Conservation (phyloP, 2,329 filamentous ascomycete genomes). For the Raffaelea deltoideospora region DNA sequence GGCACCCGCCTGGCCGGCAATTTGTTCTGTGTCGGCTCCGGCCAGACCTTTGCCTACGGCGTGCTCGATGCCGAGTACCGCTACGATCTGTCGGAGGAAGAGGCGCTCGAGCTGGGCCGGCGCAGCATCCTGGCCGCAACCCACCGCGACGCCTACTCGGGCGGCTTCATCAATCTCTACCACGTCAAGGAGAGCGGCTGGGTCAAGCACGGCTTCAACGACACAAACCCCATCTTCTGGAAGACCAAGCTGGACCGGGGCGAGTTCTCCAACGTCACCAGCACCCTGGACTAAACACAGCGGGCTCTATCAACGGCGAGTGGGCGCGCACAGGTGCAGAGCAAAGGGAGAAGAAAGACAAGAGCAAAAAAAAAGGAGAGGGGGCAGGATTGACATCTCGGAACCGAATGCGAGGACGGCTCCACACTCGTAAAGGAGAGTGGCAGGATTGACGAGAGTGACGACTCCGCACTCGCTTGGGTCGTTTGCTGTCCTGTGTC, state of each 20-base stretch:
- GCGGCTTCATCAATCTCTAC: slow-evolving; percentile 97
- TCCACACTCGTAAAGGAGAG: no score
- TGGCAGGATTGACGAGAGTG: no score
- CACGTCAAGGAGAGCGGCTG: slow-evolving; percentile 98
- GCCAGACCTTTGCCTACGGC: slow-evolving; percentile 97
- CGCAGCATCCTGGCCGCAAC: slow-evolving; percentile 92
- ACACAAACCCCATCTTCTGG: slow-evolving; percentile 99
- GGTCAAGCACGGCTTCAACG: slow-evolving; percentile 96
- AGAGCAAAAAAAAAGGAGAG: no score
- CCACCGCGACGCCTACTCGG: slow-evolving; percentile 95
- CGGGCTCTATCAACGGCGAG: no score
- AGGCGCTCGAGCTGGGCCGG: slow-evolving; percentile 78
- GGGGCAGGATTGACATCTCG: no score
- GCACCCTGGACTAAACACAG: slow-evolving; percentile 52
- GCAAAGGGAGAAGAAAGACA: no score
- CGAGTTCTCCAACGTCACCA: slow-evolving; percentile 93
- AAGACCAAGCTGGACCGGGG: slow-evolving; percentile 97
- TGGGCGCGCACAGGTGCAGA: no score
- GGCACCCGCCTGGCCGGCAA: slow-evolving; percentile 86
- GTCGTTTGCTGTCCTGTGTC: no score
- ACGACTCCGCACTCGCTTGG: no score
- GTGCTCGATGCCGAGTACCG: slow-evolving; percentile 91
- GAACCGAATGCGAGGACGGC: no score
- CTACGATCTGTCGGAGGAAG: slow-evolving; percentile 76
- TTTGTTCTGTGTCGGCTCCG: slow-evolving; percentile 94